These are phyloP conservation scores for Lasiosphaeris hirsuta DNA, from an alignment of 495 filamentous ascomycete species.

Conservation along the genomic window DNA sequence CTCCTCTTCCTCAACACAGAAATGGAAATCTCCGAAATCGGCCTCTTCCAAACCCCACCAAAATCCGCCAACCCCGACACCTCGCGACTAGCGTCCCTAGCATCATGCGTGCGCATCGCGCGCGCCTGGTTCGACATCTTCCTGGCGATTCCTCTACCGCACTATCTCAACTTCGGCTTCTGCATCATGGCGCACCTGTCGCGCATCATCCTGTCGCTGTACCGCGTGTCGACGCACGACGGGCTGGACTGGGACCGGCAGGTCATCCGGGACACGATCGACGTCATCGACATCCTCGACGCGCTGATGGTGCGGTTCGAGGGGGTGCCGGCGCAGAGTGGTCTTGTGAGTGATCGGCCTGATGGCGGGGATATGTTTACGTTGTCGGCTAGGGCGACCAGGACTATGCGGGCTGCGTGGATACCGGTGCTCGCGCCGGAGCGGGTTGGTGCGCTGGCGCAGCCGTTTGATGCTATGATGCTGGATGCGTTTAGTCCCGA, in stretches of 20 bases:
- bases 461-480: too few species aligned
- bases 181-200: conserved; percentile 14
- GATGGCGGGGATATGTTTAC: background rate
- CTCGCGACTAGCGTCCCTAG: background rate
- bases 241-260: conserved; percentile 32
- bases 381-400: background rate
- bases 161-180: conserved; percentile 16
- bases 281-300: conserved; percentile 26
- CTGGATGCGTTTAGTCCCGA: too few species aligned
- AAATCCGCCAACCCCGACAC: background rate
- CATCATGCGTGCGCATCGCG: conserved; percentile 11
- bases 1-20: conserved; percentile 7
- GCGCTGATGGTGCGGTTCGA: conserved; percentile 20
- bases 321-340: background rate
- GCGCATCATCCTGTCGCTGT: conserved; percentile 19
- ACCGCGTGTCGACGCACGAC: conserved; percentile 25
- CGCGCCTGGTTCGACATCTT: conserved; percentile 19
- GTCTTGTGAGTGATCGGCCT: background rate
- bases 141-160: conserved; percentile 9
- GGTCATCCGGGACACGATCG: conserved; percentile 20
- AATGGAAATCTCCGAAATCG: conserved; percentile 5
- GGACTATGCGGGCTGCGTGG: background rate
- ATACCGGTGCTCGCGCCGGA: background rate
- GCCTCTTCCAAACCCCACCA: background rate
- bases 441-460: background rate